A percentile compares a stretch with the other conserved stretches of the same genome.
These are phyloP conservation scores for Barnettozyma salicaria DNA, from an alignment of 805 yeast genomes.

Conservation along the genomic window DNA sequence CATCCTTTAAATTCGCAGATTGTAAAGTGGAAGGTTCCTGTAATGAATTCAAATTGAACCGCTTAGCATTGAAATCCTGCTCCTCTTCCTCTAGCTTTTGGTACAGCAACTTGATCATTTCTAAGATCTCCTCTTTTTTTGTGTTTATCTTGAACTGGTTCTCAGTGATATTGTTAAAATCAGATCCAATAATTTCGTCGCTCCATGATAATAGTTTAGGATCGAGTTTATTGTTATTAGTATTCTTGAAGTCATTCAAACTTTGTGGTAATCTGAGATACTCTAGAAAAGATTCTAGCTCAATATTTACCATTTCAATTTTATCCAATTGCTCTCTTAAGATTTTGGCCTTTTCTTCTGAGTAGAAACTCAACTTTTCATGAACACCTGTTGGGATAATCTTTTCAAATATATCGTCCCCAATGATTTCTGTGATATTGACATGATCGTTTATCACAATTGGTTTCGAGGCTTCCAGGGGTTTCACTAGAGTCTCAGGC, in stretches of 20 bases:
- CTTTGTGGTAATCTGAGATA: slow-evolving; percentile 70
- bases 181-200: slow-evolving; percentile 22
- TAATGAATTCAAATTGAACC: slow-evolving; percentile 29
- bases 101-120: slow-evolving; percentile 33
- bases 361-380: slow-evolving; percentile 79
- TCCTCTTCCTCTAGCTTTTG: slow-evolving; percentile 30
- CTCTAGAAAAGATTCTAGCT: slow-evolving; percentile 72
- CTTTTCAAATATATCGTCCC: slow-evolving; percentile 59
- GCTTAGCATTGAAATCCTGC: slow-evolving; percentile 29
- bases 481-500: slow-evolving; percentile 48
- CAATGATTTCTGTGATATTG: slow-evolving; percentile 41
- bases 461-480: slow-evolving; percentile 62
- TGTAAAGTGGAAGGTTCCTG: slow-evolving; percentile 32
- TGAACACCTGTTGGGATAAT: slow-evolving; percentile 84
- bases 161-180: slow-evolving; percentile 27
- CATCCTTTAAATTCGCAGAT: slow-evolving; percentile 45
- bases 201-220: slow-evolving; percentile 29
- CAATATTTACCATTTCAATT: slow-evolving; percentile 73
- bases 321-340: slow-evolving; percentile 69
- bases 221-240: slow-evolving; percentile 25
- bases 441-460: slow-evolving; percentile 42
- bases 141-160: slow-evolving; percentile 25
- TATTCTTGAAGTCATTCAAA: slow-evolving; percentile 44
- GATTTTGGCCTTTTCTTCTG: slow-evolving; percentile 81
- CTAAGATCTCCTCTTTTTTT: slow-evolving; percentile 34